A percentile compares a stretch with the other conserved stretches of the same genome.
These are phyloP conservation scores for Mycena metata DNA, from an alignment of 768 basidiomycete species.

Conservation along the genomic window DNA sequence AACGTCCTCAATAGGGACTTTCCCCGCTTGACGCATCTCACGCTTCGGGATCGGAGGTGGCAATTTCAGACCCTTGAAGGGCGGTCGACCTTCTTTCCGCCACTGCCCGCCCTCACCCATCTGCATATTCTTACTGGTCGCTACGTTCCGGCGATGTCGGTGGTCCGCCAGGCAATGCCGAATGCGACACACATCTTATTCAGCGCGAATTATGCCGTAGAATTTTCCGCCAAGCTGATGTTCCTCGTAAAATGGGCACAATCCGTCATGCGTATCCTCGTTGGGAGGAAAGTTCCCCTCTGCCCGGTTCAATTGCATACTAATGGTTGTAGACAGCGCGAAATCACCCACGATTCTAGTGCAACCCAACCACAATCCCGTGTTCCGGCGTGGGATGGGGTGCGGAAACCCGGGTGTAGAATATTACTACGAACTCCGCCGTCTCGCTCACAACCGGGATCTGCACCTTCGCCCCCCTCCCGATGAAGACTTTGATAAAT, in stretches of 20 bases:
- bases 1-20: conserved; percentile 24
- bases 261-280: not conserved
- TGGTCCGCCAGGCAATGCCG: conserved; percentile 12
- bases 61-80: conserved; percentile 9
- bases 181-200: conserved; percentile 29
- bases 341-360: conserved; percentile 13
- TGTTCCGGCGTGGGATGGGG: not conserved
- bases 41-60: conserved; percentile 19
- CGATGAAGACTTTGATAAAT: conserved; percentile 16
- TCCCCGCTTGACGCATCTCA: conserved; percentile 19
- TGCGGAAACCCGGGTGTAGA: conserved; percentile 20
- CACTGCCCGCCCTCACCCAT: conserved; percentile 28
- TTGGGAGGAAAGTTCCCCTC: not conserved
- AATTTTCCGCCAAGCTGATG: conserved; percentile 2
- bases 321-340: not conserved
- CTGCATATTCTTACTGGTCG: conserved; percentile 20
- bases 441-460: conserved; percentile 18
- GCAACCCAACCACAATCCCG: conserved; percentile 13
- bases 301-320: not conserved
- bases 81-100: conserved; percentile 6
- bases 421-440: conserved; percentile 8
- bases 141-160: not conserved
- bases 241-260: conserved; percentile 9
- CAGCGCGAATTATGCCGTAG: conserved; percentile 10
- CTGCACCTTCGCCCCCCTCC: conserved; percentile 26